Base-by-base conservation (phyloP, 1,284 basidiomycete genomes). In the Cutaneotrichosporon sp. region DNA sequence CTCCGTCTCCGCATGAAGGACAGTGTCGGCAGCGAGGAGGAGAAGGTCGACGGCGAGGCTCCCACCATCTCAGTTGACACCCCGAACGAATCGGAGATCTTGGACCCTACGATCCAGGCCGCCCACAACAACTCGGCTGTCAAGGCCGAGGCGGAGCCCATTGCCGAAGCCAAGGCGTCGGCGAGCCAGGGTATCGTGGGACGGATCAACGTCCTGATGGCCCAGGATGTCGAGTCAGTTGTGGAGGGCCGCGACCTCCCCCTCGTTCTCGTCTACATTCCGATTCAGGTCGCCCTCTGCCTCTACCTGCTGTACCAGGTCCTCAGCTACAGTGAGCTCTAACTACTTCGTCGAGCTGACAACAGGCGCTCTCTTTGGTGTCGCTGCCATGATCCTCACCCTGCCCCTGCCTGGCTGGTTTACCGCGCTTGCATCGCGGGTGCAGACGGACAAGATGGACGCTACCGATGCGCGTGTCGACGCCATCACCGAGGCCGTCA, bases 1-100 rank as follows among this genome's bases (percentile, higher is more conserved):
- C 80, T 89, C 4, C 83, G 87, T 43, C 85, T 89, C 43, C 83
- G 88, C 20, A 82, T 89, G 77, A 74, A 72, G 59, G 74, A 79
- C 63, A 60, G 69, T 14, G 64, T 72, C 18, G 76, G 71, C 16
- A 64, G 65, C n/a, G 60, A 67, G 1, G 70, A 72, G 16, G 55
- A 49, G 27, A 38, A 49, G 34, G 6, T 34, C 20, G 20, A 22
- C 13, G 58, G n/a, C 29, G 62, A 36, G 9, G 36, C 60, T 7
- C 63, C 65, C 18, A 33, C 58, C 8, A 65, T 66, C 53, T 59
- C 61, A 20, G 49, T 69, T 20, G 67, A 65, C 56, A 60, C 64
- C 27, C 57, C 50, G 3, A 57, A 64, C 31, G 56, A 49, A 20
- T 38, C 51, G 20, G 10, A 38, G 34, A 53, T 53, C 22, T 7